These are phyloP conservation scores for Tricholomella constricta DNA, from an alignment of 768 basidiomycete genomes.

Conservation along the genomic window DNA sequence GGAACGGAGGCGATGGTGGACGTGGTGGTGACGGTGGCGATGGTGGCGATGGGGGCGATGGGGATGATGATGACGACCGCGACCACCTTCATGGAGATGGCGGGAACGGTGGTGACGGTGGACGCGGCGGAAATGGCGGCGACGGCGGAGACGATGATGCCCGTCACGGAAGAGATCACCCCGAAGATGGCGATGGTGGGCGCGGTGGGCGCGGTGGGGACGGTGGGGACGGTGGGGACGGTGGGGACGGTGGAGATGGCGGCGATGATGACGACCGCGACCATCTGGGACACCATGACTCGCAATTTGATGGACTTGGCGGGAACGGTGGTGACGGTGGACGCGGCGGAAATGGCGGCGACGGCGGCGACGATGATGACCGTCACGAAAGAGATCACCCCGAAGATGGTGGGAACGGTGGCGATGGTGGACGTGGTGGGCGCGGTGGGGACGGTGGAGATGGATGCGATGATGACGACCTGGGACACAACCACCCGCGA, in stretches of 20 bases:
- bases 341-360: background rate
- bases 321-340: background rate
- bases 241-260: background rate
- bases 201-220: background rate
- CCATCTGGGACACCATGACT: background rate
- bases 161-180: background rate
- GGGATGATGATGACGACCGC: background rate
- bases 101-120: background rate
- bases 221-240: background rate
- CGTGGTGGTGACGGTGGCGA: background rate
- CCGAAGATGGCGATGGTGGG: background rate
- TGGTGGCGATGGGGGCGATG: background rate
- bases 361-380: background rate
- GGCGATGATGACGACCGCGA: background rate
- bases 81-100: background rate
- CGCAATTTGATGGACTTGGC: background rate
- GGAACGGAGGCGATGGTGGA: background rate
- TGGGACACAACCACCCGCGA: background rate
- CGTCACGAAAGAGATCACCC: background rate
- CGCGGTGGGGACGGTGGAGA: slow-evolving; percentile 1
- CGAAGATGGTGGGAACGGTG: background rate
- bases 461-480: background rate
- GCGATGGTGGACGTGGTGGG: background rate
- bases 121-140: background rate
- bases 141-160: background rate